Evolutionary conservation across 345 rosid genomes (phyloP).

Genomic region (Aegle marmelos): DNA sequence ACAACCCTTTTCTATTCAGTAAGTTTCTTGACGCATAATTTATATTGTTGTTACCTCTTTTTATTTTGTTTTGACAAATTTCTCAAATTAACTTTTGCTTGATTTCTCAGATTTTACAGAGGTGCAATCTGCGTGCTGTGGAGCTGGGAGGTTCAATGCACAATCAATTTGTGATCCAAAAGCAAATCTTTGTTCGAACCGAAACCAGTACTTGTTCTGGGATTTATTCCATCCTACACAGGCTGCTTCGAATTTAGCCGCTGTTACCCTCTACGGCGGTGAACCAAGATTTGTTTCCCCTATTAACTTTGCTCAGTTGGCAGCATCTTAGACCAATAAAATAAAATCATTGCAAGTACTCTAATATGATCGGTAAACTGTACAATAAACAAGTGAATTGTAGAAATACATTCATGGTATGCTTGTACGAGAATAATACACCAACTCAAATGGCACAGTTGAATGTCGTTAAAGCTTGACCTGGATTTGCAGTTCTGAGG

Average conservation of each 20-base stretch:
- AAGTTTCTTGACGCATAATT: conserved; percentile 4
- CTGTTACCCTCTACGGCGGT: conserved; percentile 40
- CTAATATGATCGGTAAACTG: background rate
- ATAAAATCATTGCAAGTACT: background rate
- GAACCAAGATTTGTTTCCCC: conserved; percentile 39
- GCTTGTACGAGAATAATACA: background rate
- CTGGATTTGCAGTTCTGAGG: background rate
- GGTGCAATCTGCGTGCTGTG: conserved; percentile 42
- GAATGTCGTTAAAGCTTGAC: background rate
- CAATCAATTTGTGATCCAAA: conserved; percentile 21
- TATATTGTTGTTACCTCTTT: background rate
- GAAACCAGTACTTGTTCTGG: conserved; percentile 48
- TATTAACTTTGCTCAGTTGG: conserved; percentile 44
- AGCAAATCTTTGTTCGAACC: conserved; percentile 32
- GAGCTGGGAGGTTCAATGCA: conserved; percentile 31
- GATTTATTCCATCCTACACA: conserved; percentile 47
- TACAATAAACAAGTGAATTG: background rate
- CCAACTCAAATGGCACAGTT: background rate
- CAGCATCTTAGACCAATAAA: conserved; percentile 23
- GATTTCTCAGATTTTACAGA: conserved; percentile 39
- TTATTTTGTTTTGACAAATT: background rate
- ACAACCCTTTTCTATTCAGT: conserved; percentile 31
- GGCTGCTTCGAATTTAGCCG: conserved; percentile 47
- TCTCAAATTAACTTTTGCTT: background rate
- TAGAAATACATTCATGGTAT: background rate